Evolutionary conservation across 176 grass and related monocot genomes (phyloP).

Genomic region (Tillandsia leiboldiana): DNA sequence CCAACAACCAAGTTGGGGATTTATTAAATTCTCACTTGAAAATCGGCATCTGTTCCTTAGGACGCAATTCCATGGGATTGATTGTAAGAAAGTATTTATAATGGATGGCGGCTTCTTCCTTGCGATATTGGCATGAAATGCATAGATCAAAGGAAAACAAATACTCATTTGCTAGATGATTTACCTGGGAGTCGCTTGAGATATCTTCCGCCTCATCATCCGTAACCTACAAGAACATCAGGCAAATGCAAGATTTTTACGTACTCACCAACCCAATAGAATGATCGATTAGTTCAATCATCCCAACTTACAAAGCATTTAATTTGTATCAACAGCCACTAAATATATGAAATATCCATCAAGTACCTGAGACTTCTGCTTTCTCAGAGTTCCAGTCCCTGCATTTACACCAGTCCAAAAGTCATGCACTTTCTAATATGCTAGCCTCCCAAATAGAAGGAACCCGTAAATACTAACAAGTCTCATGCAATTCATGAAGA

Average conservation of each 20-base stretch:
- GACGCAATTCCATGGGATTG: no score
- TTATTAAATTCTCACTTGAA: no score
- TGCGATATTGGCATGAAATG: no score
- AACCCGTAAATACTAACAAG: no score
- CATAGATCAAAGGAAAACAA: background rate
- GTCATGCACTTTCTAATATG: constrained; percentile 16
- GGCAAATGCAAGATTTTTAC: background rate
- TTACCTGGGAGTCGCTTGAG: constrained; percentile 40
- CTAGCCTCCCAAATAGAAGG: background rate
- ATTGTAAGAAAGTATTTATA: no score
- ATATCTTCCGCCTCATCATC: constrained; percentile 48
- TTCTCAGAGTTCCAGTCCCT: constrained; percentile 32
- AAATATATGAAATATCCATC: constrained; percentile 6
- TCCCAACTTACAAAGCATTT: background rate
- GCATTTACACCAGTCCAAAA: constrained; percentile 23
- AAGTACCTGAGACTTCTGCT: constrained; percentile 39
- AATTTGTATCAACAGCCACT: background rate
- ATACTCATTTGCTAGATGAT: background rate
- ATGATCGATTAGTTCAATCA: constrained; percentile 2
- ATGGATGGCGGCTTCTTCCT: no score
- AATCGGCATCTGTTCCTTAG: no score
- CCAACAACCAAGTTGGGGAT: no score
- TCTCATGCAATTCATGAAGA: background rate
- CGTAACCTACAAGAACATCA: constrained; percentile 21
- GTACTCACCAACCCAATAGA: constrained; percentile 2